Evolutionary conservation across 306 rosid genomes (phyloP).

Genomic region (Medicago truncatula): MtrunA17r5.0-ANR NC_053045.1:1814501-1815000

Average conservation of each 20-base stretch:
- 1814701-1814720: slow-evolving; percentile 81
- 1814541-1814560: background rate
- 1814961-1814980: too few species aligned
- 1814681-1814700: slow-evolving; percentile 67
- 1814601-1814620: background rate
- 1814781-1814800: background rate
- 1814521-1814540: background rate
- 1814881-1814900: background rate
- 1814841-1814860: slow-evolving; percentile 43
- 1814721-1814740: slow-evolving; percentile 82
- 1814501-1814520: slow-evolving; percentile 3
- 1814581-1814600: background rate
- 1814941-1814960: background rate
- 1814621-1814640: background rate
- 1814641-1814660: background rate
- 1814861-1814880: slow-evolving; percentile 21
- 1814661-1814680: slow-evolving; percentile 86
- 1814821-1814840: slow-evolving; percentile 33
- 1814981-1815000: too few species aligned
- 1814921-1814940: background rate
- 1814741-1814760: slow-evolving; percentile 53
- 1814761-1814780: slow-evolving; percentile 1
- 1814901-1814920: background rate
- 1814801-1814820: background rate
- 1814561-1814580: background rate